Base-by-base conservation (phyloP, 768 basidiomycete genomes). In the Leucocoprinus sp. region DNA sequence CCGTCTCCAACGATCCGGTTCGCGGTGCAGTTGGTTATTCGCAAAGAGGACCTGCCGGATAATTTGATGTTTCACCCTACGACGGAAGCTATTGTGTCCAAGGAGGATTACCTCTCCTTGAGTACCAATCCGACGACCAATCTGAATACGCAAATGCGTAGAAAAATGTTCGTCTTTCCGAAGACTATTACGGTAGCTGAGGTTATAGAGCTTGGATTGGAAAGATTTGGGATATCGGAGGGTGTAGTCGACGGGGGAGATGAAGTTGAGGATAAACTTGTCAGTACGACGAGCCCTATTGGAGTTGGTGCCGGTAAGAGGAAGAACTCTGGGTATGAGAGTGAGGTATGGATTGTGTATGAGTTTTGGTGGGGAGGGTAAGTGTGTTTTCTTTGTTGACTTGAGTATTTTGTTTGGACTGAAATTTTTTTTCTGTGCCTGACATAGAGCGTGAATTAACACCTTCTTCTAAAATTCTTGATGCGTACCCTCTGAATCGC, bases 201-300 rank as follows among this genome's bases (percentile, higher is more conserved):
- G 63, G 93, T 93, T 11, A 91, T 96, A 29, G 96, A 99, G 61
- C 70, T 88, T 28, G 87, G 84, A 4, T 60, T 99, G 51, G 96
- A 97, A 57, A 67, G 92, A 48, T 97, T 98, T 57, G 96, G 96
- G 2, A 96, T 99, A 45, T 68, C 78, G 27, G 95, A 96, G 29
- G 96, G 93, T n/a, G 92, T 99, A 1, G 95, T 98, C 2, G 93
- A 97, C 60, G 96, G 96, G 2, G 96, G 96, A 1, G 96, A 99
- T 60, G 95, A 97, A 57, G 78, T 99, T 1, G 96, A 99, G 63
- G 95, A 97, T 59, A 93, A 95, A 60, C 69, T 82, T 26, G 71
- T 76, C 5, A 91, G 92, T 65, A 70, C 93, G 48, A 72, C 83
- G 52, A 95, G 90, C 58, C 70, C 76, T 27, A 27, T 5, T 27